A percentile compares a stretch with the other conserved stretches of the same genome.
These are phyloP conservation scores for Pilaira anomala DNA, from an alignment of 192 early-diverging fungal species.

Conservation along the genomic window DNA sequence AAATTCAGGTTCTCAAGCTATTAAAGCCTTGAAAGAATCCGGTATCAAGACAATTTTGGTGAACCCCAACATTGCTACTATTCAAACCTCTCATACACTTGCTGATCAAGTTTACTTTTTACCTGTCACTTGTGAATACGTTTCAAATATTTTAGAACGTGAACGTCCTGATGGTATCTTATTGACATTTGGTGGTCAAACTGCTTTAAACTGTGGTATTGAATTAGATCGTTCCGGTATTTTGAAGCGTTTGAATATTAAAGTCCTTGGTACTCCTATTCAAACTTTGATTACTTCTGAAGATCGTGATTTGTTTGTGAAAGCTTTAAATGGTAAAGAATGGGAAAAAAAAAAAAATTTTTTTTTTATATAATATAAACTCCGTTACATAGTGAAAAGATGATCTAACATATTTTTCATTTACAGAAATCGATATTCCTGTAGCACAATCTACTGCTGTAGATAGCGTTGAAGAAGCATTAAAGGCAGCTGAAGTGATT, in stretches of 20 bases:
- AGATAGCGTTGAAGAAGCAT: conserved; percentile 80
- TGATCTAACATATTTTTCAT: conserved; percentile 10
- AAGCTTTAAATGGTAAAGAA: conserved; percentile 71
- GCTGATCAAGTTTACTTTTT: conserved; percentile 96
- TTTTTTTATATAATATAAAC: neutral
- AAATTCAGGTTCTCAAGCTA: conserved; percentile 82
- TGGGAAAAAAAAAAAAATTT: too few species aligned
- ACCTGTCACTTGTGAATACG: conserved; percentile 89
- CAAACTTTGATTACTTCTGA: conserved; percentile 87
- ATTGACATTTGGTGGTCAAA: conserved; percentile 96
- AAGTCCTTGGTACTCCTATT: conserved; percentile 95
- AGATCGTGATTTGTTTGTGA: conserved; percentile 94
- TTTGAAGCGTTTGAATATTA: conserved; percentile 76
- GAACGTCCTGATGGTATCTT: conserved; percentile 96
- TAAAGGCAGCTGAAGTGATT: conserved; percentile 80
- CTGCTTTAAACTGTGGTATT: conserved; percentile 93
- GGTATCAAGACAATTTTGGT: conserved; percentile 91
- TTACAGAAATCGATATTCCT: conserved; percentile 74
- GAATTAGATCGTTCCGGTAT: conserved; percentile 81
- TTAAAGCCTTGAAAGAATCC: conserved; percentile 94
- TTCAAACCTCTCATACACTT: conserved; percentile 91
- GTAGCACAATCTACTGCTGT: conserved; percentile 89
- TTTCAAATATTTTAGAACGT: conserved; percentile 87
- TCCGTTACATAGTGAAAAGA: neutral
- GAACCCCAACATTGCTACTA: conserved; percentile 99